Percentiles rank a stretch among this genome's conserved stretches.
These are phyloP conservation scores for Suillus luteus DNA, from an alignment of 768 basidiomycete species.

Conservation along the genomic window DNA sequence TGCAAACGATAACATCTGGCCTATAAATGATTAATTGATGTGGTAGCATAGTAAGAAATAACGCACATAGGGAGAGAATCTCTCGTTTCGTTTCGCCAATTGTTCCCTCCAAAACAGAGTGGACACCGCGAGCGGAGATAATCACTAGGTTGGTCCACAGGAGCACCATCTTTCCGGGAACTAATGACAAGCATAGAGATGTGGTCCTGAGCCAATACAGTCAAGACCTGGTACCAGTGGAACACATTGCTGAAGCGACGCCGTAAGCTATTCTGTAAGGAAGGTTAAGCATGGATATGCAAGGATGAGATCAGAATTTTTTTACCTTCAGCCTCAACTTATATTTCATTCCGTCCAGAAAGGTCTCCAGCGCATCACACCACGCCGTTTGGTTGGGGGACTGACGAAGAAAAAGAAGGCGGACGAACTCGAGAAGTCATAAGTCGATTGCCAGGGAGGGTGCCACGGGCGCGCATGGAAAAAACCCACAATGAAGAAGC, in stretches of 20 bases:
- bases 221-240: conserved; percentile 29
- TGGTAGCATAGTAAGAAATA: conserved; percentile 1
- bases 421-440: conserved; percentile 31
- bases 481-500: conserved; percentile 24
- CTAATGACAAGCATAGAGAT: conserved; percentile 13
- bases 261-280: conserved; percentile 25
- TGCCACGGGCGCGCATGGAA: conserved; percentile 30
- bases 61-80: background rate
- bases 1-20: conserved; percentile 32
- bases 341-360: conserved; percentile 22
- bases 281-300: background rate
- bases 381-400: conserved; percentile 32
- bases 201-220: conserved; percentile 14
- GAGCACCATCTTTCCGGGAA: background rate
- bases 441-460: conserved; percentile 38
- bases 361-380: conserved; percentile 30
- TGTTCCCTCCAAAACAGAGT: conserved; percentile 26
- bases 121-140: conserved; percentile 28
- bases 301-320: conserved; percentile 2
- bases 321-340: conserved; percentile 22
- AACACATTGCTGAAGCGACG: conserved; percentile 28
- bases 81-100: background rate
- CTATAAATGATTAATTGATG: conserved; percentile 13
- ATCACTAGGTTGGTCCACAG: conserved; percentile 15
- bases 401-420: conserved; percentile 26